Evolutionary conservation across 75 land plant genomes (phyloP), one percentile per base, ranked within the genome.

Genomic region (Pseudotsuga menziesii): DNA sequence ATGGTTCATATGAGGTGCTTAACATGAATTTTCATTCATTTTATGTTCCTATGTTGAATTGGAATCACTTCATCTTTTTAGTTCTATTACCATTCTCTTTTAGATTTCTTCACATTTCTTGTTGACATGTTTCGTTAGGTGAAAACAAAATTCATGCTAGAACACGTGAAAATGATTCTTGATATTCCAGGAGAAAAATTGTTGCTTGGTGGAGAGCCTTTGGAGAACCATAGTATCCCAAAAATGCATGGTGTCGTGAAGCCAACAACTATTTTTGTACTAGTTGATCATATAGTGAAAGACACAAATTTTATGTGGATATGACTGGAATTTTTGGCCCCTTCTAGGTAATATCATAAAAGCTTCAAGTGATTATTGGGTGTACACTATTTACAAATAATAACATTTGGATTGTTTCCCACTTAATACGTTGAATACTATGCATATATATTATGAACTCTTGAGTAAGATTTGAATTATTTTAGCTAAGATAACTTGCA

Each of bases 241-340:
- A 62, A 78, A n/a, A 73, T 92, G 4, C 94, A 97, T 86, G 99
- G 99, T 75, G 99, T 98, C 58, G 25, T 97, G 25, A 87, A 97
- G 76, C 99, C 98, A 16, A 97, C 99, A 60, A 98, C 98, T 4
- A 76, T 97, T 61, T 97, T 80, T 83, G 83, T 97, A 72, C 99
- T 98, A 0, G 82, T 97, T 26, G 80, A 88, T 58, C 93, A 97
- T 82, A 88, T 97, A 16, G 64, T 97, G 54, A 90, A 91, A 78
- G 86, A 88, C 1, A 69, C 78, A 15, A 85, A 89, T 77, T 97
- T 88, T 95, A 83, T 39, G 87, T 92, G 64, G 99, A 88, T 56
- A 97, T 98, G 8, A 88, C 69, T 66, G 98, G 94, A 78, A 92
- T 97, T 20, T 97, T 97, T 83, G 99, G 99, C 54, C 99, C 99